Conservation (phyloP, 306 rosid genomes). For the Quercus ilex region DNA sequence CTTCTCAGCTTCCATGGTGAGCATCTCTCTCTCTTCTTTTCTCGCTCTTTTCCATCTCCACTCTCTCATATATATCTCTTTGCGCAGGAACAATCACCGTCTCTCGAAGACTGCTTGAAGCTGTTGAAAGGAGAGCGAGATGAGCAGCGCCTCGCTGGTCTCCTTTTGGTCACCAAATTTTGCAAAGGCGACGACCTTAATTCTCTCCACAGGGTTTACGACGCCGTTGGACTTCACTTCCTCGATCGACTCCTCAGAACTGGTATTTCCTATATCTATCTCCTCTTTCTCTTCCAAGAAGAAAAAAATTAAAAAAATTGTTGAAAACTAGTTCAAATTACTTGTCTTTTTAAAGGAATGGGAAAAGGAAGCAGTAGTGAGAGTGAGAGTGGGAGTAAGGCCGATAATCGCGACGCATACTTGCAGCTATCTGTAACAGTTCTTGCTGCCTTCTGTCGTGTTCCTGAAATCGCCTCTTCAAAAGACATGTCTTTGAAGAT, state of each 20-base stretch:
- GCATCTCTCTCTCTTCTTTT: background rate
- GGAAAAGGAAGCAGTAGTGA: constrained; percentile 46
- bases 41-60: background rate
- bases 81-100: constrained; percentile 33
- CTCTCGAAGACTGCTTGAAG: constrained; percentile 85
- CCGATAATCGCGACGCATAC: constrained; percentile 64
- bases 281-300: background rate
- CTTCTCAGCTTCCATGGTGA: background rate
- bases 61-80: background rate
- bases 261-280: constrained; percentile 34
- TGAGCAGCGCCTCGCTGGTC: constrained; percentile 92
- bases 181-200: constrained; percentile 62
- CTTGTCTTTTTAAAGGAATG: constrained; percentile 40
- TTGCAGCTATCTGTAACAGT: constrained; percentile 69
- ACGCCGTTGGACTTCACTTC: constrained; percentile 67
- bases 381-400: constrained; percentile 29
- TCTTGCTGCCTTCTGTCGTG: constrained; percentile 79
- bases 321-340: background rate
- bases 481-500: constrained; percentile 63
- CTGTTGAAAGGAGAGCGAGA: constrained; percentile 81
- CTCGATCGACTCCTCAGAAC: constrained; percentile 80
- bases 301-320: background rate
- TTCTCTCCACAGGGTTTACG: constrained; percentile 61
- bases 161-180: constrained; percentile 78
- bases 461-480: constrained; percentile 72